Evolutionary conservation across 2,329 filamentous ascomycete species (phyloP).

Genomic region (Lasiodiplodia sp.): DNA sequence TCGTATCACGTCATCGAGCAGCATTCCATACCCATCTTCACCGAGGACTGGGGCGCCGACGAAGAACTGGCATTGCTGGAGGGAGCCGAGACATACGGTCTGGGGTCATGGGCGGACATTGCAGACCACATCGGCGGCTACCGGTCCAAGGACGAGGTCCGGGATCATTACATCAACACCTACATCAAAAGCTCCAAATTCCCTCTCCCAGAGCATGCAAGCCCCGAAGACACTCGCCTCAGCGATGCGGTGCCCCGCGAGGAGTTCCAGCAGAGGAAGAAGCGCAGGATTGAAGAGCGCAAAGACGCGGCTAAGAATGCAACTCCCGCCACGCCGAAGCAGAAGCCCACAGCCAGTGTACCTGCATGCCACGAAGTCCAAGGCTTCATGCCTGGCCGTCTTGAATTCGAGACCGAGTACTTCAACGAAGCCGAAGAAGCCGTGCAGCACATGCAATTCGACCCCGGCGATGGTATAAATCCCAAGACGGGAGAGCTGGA

Average conservation of each 20-base stretch:
- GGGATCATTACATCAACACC: slow-evolving; percentile 89
- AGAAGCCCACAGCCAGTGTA: slow-evolving; percentile 94
- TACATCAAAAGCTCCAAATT: slow-evolving; percentile 86
- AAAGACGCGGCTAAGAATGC: slow-evolving; percentile 87
- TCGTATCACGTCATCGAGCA: slow-evolving; percentile 95
- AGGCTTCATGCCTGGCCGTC: slow-evolving; percentile 95
- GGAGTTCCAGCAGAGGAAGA: slow-evolving; percentile 92
- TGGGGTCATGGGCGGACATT: slow-evolving; percentile 97
- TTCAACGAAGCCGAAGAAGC: slow-evolving; percentile 98
- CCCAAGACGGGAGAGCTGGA: slow-evolving; percentile 84
- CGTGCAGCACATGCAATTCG: slow-evolving; percentile 97
- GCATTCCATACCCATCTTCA: slow-evolving; percentile 96
- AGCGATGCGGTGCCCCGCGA: slow-evolving; percentile 85
- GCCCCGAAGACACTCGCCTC: slow-evolving; percentile 79
- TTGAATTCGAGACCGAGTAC: slow-evolving; percentile 98
- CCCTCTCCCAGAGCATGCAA: slow-evolving; percentile 85
- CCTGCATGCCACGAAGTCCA: slow-evolving; percentile 97
- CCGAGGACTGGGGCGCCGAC: slow-evolving; percentile 94
- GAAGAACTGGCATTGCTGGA: slow-evolving; percentile 94
- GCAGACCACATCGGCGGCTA: slow-evolving; percentile 98
- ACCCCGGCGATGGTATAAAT: slow-evolving; percentile 92
- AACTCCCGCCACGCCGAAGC: slow-evolving; percentile 84
- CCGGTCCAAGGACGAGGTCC: slow-evolving; percentile 91
- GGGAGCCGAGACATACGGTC: slow-evolving; percentile 92
- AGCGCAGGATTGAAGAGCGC: slow-evolving; percentile 88